A percentile compares a stretch with the other conserved stretches of the same genome.
These are phyloP conservation scores for Leptographium procerum DNA, from an alignment of 2,329 filamentous ascomycete genomes.

Conservation along the genomic window DNA sequence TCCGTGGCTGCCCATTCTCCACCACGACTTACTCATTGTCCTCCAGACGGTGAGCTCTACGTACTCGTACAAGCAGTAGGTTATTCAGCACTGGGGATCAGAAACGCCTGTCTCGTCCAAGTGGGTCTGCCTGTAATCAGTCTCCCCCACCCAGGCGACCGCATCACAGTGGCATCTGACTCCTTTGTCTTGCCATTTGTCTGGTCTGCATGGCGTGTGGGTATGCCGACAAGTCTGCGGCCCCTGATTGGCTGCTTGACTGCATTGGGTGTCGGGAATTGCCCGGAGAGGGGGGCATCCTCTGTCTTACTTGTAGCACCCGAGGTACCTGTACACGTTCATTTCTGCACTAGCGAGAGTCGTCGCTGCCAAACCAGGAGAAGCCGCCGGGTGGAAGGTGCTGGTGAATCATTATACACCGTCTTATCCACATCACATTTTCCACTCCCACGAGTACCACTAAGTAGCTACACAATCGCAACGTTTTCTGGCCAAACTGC, in stretches of 20 bases:
- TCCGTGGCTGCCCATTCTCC: neutral
- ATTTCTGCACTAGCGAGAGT: neutral
- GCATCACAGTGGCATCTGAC: neutral
- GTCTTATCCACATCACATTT: constrained; percentile 2
- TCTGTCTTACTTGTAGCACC: neutral
- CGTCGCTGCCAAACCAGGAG: neutral
- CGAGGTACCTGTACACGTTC: neutral
- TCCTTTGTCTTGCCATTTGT: neutral
- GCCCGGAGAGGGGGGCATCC: neutral
- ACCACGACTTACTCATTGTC: neutral
- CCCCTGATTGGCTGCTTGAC: neutral
- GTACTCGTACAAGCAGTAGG: neutral
- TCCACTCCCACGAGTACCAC: too few relatives aligned
- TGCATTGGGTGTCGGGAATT: neutral
- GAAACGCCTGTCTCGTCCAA: constrained; percentile 1
- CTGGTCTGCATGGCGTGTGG: neutral
- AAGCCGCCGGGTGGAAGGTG: neutral
- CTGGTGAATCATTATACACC: neutral
- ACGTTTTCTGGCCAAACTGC: neutral
- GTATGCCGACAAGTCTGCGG: neutral
- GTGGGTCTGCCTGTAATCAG: neutral
- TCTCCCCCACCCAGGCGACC: neutral
- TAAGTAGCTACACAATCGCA: neutral
- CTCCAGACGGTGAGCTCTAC: too few relatives aligned
- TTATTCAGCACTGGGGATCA: neutral